A percentile compares a stretch with the other conserved stretches of the same genome.
Evolutionary conservation across 2,329 filamentous ascomycete genomes (phyloP).

Genomic region (Cercospora sp.): DNA sequence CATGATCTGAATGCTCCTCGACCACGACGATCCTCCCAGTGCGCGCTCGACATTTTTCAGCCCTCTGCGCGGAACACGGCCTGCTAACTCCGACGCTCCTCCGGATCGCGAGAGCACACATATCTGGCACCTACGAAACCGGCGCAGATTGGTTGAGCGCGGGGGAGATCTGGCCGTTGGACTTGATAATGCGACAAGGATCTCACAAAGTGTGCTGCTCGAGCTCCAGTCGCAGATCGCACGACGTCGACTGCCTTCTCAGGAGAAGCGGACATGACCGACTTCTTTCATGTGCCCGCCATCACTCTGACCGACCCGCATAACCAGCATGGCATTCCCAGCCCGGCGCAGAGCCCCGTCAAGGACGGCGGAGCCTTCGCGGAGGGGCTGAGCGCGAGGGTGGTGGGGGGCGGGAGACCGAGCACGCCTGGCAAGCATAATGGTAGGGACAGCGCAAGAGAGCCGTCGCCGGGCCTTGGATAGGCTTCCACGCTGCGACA

Average conservation of each 20-base stretch:
- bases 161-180: neutral
- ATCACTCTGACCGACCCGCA: constrained; percentile 49
- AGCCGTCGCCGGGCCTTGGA: constrained; percentile 11
- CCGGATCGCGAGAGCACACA: neutral
- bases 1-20: neutral
- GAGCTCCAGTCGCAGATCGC: neutral
- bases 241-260: neutral
- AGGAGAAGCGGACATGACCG: constrained; percentile 11
- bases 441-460: constrained; percentile 8
- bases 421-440: constrained; percentile 16
- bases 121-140: constrained; percentile 8
- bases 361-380: constrained; percentile 16
- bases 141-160: constrained; percentile 10
- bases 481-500: neutral
- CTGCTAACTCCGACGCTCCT: neutral
- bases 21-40: neutral
- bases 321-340: constrained; percentile 37
- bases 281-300: constrained; percentile 21
- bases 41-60: neutral
- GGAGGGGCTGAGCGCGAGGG: constrained; percentile 13
- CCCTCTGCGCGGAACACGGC: neutral
- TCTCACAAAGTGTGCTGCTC: constrained; percentile 5
- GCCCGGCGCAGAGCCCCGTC: constrained; percentile 30
- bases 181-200: constrained; percentile 14
- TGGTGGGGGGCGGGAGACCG: constrained; percentile 17